phyloP scores from a whole-genome alignment of 768 basidiomycete species.

The Tylopilus sp. region DNA sequence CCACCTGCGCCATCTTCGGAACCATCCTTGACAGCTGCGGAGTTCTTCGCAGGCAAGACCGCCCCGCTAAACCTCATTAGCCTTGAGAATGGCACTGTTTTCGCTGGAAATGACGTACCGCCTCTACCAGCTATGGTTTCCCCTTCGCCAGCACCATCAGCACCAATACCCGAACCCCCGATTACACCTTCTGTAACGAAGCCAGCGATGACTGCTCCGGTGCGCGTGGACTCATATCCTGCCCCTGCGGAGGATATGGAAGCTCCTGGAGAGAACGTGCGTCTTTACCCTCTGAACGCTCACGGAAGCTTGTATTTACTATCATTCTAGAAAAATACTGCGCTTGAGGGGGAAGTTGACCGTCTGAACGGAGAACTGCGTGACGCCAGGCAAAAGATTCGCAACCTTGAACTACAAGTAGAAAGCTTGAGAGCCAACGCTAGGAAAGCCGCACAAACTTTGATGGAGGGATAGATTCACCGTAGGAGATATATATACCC shows the following conservation, averaged over 20 bases:
- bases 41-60: slow-evolving; percentile 86
- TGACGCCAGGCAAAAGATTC: slow-evolving; percentile 77
- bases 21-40: slow-evolving; percentile 73
- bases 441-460: slow-evolving; percentile 72
- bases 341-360: slow-evolving; percentile 55
- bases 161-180: slow-evolving; percentile 34
- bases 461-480: too few species aligned
- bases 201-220: slow-evolving; percentile 19
- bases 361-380: slow-evolving; percentile 64
- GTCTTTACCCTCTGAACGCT: slow-evolving; percentile 13
- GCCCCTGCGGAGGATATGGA: neutral
- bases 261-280: slow-evolving; percentile 28
- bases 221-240: slow-evolving; percentile 15
- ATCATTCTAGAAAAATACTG: slow-evolving; percentile 14
- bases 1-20: slow-evolving; percentile 85
- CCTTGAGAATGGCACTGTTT: slow-evolving; percentile 63
- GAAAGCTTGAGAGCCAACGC: too few species aligned
- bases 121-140: slow-evolving; percentile 29
- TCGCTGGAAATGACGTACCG: slow-evolving; percentile 28
- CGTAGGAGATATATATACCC: too few species aligned
- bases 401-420: slow-evolving; percentile 80
- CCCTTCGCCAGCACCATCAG: slow-evolving; percentile 26
- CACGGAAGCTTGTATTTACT: neutral
- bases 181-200: slow-evolving; percentile 31
- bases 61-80: slow-evolving; percentile 75